phyloP scores from a whole-genome alignment of 495 filamentous ascomycete species.

The Massariosphaeria phaeospora region DNA sequence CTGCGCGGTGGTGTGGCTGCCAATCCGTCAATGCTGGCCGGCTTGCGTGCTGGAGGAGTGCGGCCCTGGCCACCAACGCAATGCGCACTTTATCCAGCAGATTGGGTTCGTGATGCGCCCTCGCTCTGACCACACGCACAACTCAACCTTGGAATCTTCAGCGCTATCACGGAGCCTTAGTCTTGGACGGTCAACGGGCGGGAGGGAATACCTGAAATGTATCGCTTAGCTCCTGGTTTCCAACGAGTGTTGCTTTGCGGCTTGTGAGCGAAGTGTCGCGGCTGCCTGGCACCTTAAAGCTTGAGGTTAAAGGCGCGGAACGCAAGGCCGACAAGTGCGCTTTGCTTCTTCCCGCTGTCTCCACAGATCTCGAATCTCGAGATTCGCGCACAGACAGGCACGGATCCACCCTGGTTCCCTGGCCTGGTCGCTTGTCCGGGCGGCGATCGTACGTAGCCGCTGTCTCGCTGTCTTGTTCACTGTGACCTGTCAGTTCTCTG shows the following conservation, averaged over 20 bases:
- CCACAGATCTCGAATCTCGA: slow-evolving; percentile 29
- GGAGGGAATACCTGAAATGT: no score
- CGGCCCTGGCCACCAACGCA: slow-evolving; percentile 22
- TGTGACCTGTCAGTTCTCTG: slow-evolving; percentile 28
- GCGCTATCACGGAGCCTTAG: no score
- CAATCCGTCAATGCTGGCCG: slow-evolving; percentile 29
- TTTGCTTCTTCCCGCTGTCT: slow-evolving; percentile 31
- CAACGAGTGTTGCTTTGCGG: no score
- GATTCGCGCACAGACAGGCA: slow-evolving; percentile 19
- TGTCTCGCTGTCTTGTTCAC: background rate
- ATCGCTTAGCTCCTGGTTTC: no score
- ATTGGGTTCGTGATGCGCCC: slow-evolving; percentile 25
- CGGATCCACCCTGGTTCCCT: slow-evolving; percentile 15
- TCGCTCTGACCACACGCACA: slow-evolving; percentile 18
- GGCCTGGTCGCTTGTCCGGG: slow-evolving; percentile 23
- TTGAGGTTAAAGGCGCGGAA: slow-evolving; percentile 5
- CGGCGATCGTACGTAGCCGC: slow-evolving; percentile 13
- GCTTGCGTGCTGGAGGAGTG: slow-evolving; percentile 12
- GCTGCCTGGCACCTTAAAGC: slow-evolving; percentile 12
- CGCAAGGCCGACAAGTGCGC: slow-evolving; percentile 13
- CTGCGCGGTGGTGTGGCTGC: slow-evolving; percentile 29
- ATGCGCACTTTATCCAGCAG: slow-evolving; percentile 35
- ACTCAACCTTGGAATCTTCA: no score
- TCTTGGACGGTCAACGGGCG: no score
- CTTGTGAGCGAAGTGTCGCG: no score